Base-by-base conservation (phyloP, 805 yeast species). In the Teunomyces kruisii region DNA sequence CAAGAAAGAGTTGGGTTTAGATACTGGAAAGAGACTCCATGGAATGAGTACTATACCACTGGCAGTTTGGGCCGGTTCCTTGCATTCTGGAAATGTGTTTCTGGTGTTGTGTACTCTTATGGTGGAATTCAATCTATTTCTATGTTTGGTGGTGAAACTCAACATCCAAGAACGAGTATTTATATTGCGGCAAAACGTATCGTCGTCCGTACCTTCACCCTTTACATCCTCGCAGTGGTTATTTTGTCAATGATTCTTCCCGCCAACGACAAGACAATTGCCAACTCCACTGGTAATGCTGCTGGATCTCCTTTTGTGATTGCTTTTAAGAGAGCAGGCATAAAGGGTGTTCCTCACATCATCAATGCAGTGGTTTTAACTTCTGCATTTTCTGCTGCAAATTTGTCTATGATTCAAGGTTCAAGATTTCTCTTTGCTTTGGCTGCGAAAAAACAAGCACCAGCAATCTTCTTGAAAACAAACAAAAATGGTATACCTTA, bases 21-120 rank as follows among this genome's bases (percentile, higher is more conserved):
- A 31, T 74, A 73, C 54, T 77, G 80, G 80, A 59, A 60, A 42
- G 44, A 65, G 37, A 75, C 75, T 22, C 68, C 76, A 62, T 22
- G 36, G 36, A 32, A 32, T 12, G 26, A 45, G 44, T 36, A 63
- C 62, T 39, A 40, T 50, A 9, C 70, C 22, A 32, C 24, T 16
- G 36, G 36, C 15, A 22, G 17, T 12, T 32, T 32, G 14, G 36
- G 66, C 17, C 43, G 44, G 38, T 64, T 64, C 40, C 43, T 52
- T 6, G 71, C 60, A 1, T 62, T 61, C 44, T 62, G 67, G 66
- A 58, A 52, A 32, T 53, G 57, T 32, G 55, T 75, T 17, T 56
- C 70, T 2, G 64, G 72, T 3, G 74, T 75, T 15, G 76, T 68
- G 39, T 67, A 62, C 45, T 52, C 65, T 17, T 64, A 51, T 46